These are phyloP conservation scores for Oryza glaberrima DNA, from an alignment of 176 grass and related monocot genomes.

Conservation along the genomic window DNA sequence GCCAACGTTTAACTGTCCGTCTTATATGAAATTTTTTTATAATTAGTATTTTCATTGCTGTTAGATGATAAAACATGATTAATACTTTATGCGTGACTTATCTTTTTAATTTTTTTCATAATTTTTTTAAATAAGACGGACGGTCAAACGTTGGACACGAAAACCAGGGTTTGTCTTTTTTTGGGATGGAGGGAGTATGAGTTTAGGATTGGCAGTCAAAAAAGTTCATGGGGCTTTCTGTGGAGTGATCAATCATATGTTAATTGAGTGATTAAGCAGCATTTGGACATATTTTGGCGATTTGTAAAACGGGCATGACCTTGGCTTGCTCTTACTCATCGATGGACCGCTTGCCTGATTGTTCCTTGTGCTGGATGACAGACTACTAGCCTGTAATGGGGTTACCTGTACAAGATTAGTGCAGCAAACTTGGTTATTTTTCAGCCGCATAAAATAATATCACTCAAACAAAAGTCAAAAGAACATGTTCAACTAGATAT, in stretches of 20 bases:
- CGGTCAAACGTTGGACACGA: too few species aligned
- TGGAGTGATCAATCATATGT: not conserved
- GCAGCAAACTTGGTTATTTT: not conserved
- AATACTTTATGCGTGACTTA: too few species aligned
- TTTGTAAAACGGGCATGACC: slow-evolving; percentile 17
- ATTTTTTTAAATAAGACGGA: too few species aligned
- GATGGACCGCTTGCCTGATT: slow-evolving; percentile 14
- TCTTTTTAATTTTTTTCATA: too few species aligned
- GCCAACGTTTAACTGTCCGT: too few species aligned
- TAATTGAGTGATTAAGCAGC: not conserved
- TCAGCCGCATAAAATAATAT: not conserved
- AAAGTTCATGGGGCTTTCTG: not conserved
- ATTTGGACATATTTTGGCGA: not conserved
- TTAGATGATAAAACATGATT: too few species aligned
- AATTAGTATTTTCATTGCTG: too few species aligned
- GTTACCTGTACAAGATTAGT: slow-evolving; percentile 26
- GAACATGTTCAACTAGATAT: not conserved
- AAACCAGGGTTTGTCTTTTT: too few species aligned
- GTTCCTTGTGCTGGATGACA: slow-evolving; percentile 14
- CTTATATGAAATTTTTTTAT: too few species aligned
- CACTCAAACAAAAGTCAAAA: not conserved
- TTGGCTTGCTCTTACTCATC: slow-evolving; percentile 47
- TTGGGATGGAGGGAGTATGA: too few species aligned
- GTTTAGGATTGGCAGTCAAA: not conserved
- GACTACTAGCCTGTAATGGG: not conserved